Conservation (phyloP, 768 basidiomycete genomes). For the Xanthoconium stramineum region DNA sequence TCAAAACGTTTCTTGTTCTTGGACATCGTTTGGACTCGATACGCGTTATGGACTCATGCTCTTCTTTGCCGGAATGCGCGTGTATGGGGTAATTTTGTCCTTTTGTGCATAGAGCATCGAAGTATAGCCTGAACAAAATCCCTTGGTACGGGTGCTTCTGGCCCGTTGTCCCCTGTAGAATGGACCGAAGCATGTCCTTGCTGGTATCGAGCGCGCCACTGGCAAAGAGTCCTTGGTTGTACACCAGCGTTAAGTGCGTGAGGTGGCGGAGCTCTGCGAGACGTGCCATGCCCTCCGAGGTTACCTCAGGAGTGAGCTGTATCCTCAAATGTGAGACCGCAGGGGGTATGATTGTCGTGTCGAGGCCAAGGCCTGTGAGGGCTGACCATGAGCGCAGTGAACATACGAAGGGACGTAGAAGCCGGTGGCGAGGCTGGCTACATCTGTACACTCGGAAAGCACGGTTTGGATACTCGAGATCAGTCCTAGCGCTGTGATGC, state of each 20-base stretch:
- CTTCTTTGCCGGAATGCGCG: too few species aligned
- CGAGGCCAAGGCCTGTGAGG: constrained; percentile 21
- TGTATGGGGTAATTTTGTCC: too few species aligned
- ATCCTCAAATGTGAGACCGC: constrained; percentile 34
- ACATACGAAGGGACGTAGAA: constrained; percentile 31
- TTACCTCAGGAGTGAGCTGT: constrained; percentile 22
- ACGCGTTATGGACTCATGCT: too few species aligned
- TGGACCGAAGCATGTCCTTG: constrained; percentile 1
- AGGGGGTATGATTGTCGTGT: constrained; percentile 28
- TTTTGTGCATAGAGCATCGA: too few species aligned
- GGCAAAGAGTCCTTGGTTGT: background rate
- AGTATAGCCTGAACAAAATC: too few species aligned
- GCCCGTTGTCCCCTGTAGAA: background rate
- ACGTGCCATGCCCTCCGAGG: constrained; percentile 3
- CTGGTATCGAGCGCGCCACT: background rate
- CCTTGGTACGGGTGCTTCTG: too few species aligned
- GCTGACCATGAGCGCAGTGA: constrained; percentile 2
- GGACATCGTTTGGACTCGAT: too few species aligned
- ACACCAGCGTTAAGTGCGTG: constrained; percentile 16
- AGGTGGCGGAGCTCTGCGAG: constrained; percentile 12
- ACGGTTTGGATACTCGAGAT: background rate
- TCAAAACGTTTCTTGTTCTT: too few species aligned
- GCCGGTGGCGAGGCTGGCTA: constrained; percentile 17
- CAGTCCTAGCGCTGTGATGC: constrained; percentile 2
- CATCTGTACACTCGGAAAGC: background rate